Evolutionary conservation across 2,329 filamentous ascomycete species (phyloP), one percentile per base, ranked within the genome.

Genomic region (Diaporthe nobilis): DNA sequence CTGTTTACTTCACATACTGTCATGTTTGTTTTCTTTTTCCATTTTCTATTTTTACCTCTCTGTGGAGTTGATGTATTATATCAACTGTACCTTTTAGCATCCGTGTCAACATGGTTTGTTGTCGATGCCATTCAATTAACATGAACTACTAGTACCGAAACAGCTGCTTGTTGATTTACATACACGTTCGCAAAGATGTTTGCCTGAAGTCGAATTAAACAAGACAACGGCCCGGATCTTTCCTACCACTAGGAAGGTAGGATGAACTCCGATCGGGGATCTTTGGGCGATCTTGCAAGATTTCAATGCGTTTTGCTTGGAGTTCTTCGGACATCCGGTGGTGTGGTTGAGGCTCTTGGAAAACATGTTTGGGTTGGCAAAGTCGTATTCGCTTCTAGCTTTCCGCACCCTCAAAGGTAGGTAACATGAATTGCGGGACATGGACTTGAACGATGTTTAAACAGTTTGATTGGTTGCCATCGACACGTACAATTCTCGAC

Each of bases 321-420:
- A 55, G 65, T 55, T 53, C 65, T 12, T 70, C 65, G 65, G 65
- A 55, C 65, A 42, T 70, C 49, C 49, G 65, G 31, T 55, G 13
- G 34, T 53, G n/a, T 22, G 49, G 9, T 39, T 55, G 65, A 39
- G 2, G 7, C 2, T 22, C 49, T 42, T 42, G 49, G 34, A 2
- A 55, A 70, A 70, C 65, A 10, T 37, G 31, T 39, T 39, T 70
- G 65, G n/a, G 8, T 22, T 9, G 65, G 47, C 65, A 31, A 39
- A 70, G 34, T 55, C 65, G 65, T 70, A 70, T 70, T 70, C 65
- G 65, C 8, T 42, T 31, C 13, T 13, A 42, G 28, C n/a, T 5
- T 20, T 22, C 1, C 44, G 7, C 8, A 8, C 15, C 3, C 17
- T 10, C 34, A 28, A 42, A 22, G 10, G n/a, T 20, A 4, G 6